Evolutionary conservation across 225 moss, liverwort and hornwort genomes (phyloP).

Genomic region (Climacium dendroides): DNA sequence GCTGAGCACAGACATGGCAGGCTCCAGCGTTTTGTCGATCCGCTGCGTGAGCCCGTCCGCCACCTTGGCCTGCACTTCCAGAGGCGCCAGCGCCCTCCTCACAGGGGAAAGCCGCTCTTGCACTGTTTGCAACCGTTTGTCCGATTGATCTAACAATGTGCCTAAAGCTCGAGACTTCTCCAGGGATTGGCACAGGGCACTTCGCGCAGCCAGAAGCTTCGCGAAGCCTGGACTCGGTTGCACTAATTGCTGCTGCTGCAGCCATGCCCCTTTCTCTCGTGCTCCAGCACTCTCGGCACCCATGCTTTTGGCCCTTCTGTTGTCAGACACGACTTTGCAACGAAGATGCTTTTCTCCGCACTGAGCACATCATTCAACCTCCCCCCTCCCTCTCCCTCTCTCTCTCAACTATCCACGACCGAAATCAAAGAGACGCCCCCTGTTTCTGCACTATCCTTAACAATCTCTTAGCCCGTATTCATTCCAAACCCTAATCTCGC

Average conservation of each 20-base stretch:
- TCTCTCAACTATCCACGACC: neutral
- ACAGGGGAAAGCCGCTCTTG: slow-evolving; percentile 33
- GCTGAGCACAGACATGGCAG: slow-evolving; percentile 41
- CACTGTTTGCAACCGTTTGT: slow-evolving; percentile 24
- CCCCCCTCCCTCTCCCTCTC: neutral
- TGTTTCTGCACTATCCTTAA: neutral
- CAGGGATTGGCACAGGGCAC: slow-evolving; percentile 16
- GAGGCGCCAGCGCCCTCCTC: slow-evolving; percentile 11
- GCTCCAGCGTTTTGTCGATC: slow-evolving; percentile 34
- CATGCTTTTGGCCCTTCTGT: neutral
- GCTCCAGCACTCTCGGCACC: slow-evolving; percentile 19
- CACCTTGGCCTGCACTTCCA: slow-evolving; percentile 25
- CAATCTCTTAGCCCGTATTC: neutral
- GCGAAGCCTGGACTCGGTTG: slow-evolving; percentile 1
- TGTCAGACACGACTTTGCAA: neutral
- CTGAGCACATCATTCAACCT: slow-evolving; percentile 2
- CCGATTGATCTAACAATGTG: slow-evolving; percentile 11
- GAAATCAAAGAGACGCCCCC: neutral
- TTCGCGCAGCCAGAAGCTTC: slow-evolving; percentile 32
- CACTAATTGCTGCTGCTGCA: neutral
- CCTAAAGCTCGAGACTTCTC: slow-evolving; percentile 33
- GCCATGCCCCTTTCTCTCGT: neutral
- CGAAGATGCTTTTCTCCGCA: neutral
- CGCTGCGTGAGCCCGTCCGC: slow-evolving; percentile 13
- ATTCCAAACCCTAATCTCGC: neutral